Conservation (phyloP, 768 basidiomycete species). For the Chalciporus pseudorubinellus region DNA sequence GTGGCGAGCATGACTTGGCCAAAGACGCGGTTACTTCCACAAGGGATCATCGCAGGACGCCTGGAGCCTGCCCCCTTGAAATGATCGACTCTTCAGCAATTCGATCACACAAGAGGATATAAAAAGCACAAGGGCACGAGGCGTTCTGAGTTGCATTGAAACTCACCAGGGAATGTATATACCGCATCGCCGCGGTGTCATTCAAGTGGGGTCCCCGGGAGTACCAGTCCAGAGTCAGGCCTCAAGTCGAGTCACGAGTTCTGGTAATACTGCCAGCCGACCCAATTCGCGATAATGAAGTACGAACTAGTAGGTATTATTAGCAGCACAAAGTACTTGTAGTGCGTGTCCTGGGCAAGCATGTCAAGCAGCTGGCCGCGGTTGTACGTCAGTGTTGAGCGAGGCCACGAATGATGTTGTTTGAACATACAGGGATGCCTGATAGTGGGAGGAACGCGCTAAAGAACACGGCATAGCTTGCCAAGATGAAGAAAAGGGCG, state of each 20-base stretch:
- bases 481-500: slow-evolving; percentile 51
- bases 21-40: no score
- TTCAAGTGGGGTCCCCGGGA: no score
- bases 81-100: slow-evolving; percentile 17
- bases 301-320: slow-evolving; percentile 80
- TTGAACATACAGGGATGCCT: slow-evolving; percentile 47
- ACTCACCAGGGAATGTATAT: slow-evolving; percentile 5
- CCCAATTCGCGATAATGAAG: slow-evolving; percentile 98
- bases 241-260: slow-evolving; percentile 49
- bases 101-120: slow-evolving; percentile 16
- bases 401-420: not conserved
- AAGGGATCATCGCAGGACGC: slow-evolving; percentile 23
- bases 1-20: slow-evolving; percentile 18
- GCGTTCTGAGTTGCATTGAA: slow-evolving; percentile 16
- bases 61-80: slow-evolving; percentile 11
- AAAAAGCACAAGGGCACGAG: slow-evolving; percentile 23
- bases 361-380: slow-evolving; percentile 55
- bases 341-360: slow-evolving; percentile 74
- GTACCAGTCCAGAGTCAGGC: no score
- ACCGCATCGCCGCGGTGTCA: not conserved
- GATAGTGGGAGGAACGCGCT: slow-evolving; percentile 60
- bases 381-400: slow-evolving; percentile 19
- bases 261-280: slow-evolving; percentile 96
- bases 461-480: slow-evolving; percentile 62
- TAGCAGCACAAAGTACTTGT: slow-evolving; percentile 83